A percentile compares a stretch with the other conserved stretches of the same genome.
These are phyloP conservation scores for Penicillium sp. DNA, from an alignment of 2,329 filamentous ascomycete genomes.

Conservation along the genomic window DNA sequence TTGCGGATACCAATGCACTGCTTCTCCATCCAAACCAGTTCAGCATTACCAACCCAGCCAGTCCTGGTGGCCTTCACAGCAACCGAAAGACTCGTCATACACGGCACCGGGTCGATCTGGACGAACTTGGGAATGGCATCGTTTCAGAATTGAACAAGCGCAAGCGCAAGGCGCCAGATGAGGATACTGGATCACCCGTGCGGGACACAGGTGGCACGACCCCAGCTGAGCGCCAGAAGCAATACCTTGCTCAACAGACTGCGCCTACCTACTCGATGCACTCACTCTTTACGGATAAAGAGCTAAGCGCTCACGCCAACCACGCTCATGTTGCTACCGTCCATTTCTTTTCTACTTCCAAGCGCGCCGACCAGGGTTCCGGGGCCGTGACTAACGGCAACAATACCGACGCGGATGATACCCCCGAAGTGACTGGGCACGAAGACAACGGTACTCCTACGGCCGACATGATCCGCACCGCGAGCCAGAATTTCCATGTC, in stretches of 20 bases:
- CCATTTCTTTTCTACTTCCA: constrained; percentile 58
- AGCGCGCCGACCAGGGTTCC: constrained; percentile 41
- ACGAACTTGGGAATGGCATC: constrained; percentile 51
- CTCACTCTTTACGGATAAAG: constrained; percentile 66
- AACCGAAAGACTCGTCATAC: constrained; percentile 64
- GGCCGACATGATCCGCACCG: constrained; percentile 60
- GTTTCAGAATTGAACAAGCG: constrained; percentile 51
- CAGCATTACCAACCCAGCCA: constrained; percentile 63
- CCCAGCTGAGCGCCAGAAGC: constrained; percentile 54
- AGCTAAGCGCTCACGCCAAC: constrained; percentile 61
- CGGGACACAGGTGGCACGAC: constrained; percentile 48
- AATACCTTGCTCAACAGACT: constrained; percentile 56
- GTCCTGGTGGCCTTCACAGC: constrained; percentile 58
- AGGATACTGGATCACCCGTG: constrained; percentile 59
- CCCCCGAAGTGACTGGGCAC: constrained; percentile 37
- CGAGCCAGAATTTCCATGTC: constrained; percentile 56
- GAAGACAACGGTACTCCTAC: constrained; percentile 42
- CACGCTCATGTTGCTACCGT: constrained; percentile 59
- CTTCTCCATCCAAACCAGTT: constrained; percentile 66
- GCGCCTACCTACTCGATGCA: constrained; percentile 61
- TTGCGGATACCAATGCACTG: constrained; percentile 64
- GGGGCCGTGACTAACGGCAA: constrained; percentile 40
- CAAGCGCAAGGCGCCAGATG: constrained; percentile 59
- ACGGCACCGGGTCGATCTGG: constrained; percentile 55
- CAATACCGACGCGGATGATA: constrained; percentile 42